Conservation (phyloP, 331 rosid species). For the Malus hybrid region DNA sequence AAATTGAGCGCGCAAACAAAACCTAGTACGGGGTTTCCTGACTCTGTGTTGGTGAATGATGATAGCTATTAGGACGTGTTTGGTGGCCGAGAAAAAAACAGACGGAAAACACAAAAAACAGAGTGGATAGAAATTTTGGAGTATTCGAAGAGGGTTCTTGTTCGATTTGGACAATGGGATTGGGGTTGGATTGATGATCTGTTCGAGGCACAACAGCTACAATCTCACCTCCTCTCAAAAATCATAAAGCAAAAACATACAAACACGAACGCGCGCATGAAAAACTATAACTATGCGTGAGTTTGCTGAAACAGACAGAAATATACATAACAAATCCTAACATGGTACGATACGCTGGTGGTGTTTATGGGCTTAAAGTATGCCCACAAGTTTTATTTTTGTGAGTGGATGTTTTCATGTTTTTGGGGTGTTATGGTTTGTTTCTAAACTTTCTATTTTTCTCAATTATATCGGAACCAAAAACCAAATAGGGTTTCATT, state of each 20-base stretch:
- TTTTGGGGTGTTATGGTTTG: too few relatives aligned
- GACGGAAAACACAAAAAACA: background rate
- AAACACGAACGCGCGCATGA: background rate
- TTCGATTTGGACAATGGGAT: conserved; percentile 41
- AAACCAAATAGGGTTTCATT: background rate
- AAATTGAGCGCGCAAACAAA: background rate
- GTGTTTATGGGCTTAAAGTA: background rate
- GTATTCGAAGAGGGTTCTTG: conserved; percentile 24
- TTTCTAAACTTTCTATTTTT: background rate
- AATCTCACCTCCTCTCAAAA: background rate
- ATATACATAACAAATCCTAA: background rate
- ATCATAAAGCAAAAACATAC: background rate
- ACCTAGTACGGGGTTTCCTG: background rate
- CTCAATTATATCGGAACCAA: background rate
- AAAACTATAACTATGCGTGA: background rate
- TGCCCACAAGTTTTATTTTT: background rate
- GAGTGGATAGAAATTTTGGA: conserved; percentile 10
- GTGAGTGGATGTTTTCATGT: too few relatives aligned
- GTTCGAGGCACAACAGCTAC: conserved; percentile 14
- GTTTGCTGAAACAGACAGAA: background rate
- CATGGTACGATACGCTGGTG: background rate
- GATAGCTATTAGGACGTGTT: conserved; percentile 3
- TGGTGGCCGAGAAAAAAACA: conserved; percentile 9
- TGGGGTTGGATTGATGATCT: conserved; percentile 11
- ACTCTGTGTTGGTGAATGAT: background rate